Evolutionary conservation across 169 alveolate species (phyloP), one percentile per base, ranked within the genome.

Genomic region (Eimeria tenella): DNA sequence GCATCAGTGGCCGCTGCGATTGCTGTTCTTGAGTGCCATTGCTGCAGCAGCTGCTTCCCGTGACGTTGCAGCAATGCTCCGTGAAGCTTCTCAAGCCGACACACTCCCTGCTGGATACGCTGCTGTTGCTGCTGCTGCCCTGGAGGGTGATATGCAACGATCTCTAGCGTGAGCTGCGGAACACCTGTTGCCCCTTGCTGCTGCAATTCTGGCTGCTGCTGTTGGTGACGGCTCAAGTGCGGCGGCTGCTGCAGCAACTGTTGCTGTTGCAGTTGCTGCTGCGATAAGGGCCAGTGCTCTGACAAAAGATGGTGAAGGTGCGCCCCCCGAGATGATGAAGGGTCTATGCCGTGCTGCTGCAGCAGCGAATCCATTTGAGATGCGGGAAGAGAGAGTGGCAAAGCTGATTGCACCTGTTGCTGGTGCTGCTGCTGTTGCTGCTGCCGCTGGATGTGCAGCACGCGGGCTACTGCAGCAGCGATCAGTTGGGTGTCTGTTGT

Each of bases 391-490:
- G 77, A n/a, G 42, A 68, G n/a, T 8, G 77, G 77, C n/a, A n/a
- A 15, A 68, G 77, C 77, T 8, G 77, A 15, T 10, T 68, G 77
- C 77, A 17, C 42, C 55, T 17, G 77, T 23, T 68, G 77, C 77
- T 68, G 77, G 11, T 68, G 77, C n/a, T 68, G 77, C 19, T 58
- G 68, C 77, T 68, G 77, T 23, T 68, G 77, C 77, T 68, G 77
- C 31, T 68, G 77, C 42, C 77, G 77, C 77, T 68, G 77, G 11
- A 68, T 13, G 77, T 68, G 77, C 9, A 68, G 31, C 42, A 68
- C 31, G 31, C 77, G 77, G 31, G 77, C 77, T 11, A n/a, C 77
- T 68, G 77, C 77, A 68, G 77, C 77, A 68, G 77, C 77, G n/a
- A 68, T 68, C 77, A 68, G 77, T 5, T 68, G 77, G 3, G 77